phyloP scores from a whole-genome alignment of 495 filamentous ascomycete genomes.

The Staphylotrichum tortipilum region DNA sequence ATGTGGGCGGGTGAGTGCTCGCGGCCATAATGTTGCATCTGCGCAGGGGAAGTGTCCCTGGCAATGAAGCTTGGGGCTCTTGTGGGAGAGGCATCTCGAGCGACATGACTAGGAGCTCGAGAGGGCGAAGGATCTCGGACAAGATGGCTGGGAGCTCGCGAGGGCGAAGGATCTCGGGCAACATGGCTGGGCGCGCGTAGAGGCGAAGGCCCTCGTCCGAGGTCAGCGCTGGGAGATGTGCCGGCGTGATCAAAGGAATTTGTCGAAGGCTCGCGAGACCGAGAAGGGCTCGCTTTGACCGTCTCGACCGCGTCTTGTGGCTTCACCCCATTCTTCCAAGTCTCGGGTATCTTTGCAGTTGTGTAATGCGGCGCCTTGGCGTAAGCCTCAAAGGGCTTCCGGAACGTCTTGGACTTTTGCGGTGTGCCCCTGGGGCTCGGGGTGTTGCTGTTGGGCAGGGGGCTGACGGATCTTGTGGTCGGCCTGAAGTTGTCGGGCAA shows the following conservation, averaged over 20 bases:
- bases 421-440: constrained; percentile 44
- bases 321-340: constrained; percentile 30
- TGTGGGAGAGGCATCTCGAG: not conserved
- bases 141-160: not conserved
- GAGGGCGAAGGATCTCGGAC: not conserved
- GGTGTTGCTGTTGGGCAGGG: constrained; percentile 47
- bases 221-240: not conserved
- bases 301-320: constrained; percentile 36
- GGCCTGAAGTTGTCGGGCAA: constrained; percentile 77
- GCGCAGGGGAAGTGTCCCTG: not conserved
- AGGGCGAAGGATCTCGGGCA: not conserved
- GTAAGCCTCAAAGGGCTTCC: constrained; percentile 64
- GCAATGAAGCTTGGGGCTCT: not conserved
- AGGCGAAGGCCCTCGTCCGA: not conserved
- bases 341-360: constrained; percentile 43
- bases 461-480: constrained; percentile 66
- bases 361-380: constrained; percentile 48
- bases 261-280: constrained; percentile 4
- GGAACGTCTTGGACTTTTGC: constrained; percentile 55
- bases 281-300: constrained; percentile 25
- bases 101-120: not conserved
- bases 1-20: not conserved
- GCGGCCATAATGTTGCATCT: not conserved
- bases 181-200: not conserved
- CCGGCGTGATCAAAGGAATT: constrained; percentile 14